Evolutionary conservation across 106 monocot genomes (phyloP).

Genomic region (Cymbidium sinense): DNA sequence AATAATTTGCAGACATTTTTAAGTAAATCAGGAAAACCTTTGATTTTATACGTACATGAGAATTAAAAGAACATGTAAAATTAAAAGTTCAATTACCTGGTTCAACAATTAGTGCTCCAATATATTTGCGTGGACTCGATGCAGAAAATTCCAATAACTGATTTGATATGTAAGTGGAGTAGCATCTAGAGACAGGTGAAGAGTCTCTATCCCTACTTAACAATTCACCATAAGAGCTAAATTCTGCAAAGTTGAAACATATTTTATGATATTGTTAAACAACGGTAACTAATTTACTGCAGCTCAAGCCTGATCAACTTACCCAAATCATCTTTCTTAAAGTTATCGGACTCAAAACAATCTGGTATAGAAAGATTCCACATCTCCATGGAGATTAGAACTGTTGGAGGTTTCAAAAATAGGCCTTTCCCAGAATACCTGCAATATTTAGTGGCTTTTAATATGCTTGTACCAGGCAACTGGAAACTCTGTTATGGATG

Average conservation of each 20-base stretch:
- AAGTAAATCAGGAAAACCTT: neutral
- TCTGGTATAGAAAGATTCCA: constrained; percentile 76
- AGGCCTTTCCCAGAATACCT: constrained; percentile 97
- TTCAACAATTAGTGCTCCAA: constrained; percentile 89
- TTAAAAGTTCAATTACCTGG: constrained; percentile 53
- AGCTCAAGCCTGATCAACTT: constrained; percentile 15
- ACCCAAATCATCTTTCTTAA: constrained; percentile 34
- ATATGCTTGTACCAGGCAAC: neutral
- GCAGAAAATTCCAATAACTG: constrained; percentile 44
- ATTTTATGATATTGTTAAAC: constrained; percentile 1
- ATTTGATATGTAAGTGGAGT: constrained; percentile 64
- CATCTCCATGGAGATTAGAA: constrained; percentile 33
- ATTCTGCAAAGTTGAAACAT: constrained; percentile 38
- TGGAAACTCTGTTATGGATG: neutral
- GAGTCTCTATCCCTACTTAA: constrained; percentile 63
- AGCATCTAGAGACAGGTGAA: constrained; percentile 45
- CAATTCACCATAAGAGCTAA: constrained; percentile 48
- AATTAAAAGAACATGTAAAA: constrained; percentile 3
- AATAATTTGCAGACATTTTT: neutral
- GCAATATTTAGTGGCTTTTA: constrained; percentile 5
- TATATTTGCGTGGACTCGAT: constrained; percentile 16
- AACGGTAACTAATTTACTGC: neutral
- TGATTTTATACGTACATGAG: neutral
- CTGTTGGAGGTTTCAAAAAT: constrained; percentile 76
- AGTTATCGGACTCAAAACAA: constrained; percentile 22